Evolutionary conservation across 2,329 filamentous ascomycete species (phyloP), one percentile per base, ranked within the genome.

Genomic region (Colletotrichum truncatum): DNA sequence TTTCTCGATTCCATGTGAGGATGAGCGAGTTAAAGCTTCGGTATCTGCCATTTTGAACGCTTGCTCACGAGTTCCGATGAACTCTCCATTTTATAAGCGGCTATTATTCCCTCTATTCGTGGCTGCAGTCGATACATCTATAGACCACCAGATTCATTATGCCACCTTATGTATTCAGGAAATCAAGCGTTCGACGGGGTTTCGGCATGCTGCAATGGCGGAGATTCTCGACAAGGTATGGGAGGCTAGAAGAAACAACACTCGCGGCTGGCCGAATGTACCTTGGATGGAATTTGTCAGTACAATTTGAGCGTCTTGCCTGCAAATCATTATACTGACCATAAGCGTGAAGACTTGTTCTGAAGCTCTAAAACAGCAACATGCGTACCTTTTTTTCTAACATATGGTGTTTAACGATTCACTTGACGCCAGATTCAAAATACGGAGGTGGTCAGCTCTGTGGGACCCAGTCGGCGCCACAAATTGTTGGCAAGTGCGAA

Each of bases 221-320:
- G 69, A 73, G n/a, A 16, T 73, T 0, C 34, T 74, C 7, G 67
- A 69, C 1, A 70, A 66, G 3, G 73, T 74, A 2, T 73, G 72
- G 69, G 70, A 71, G 4, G 69, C 66, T 39, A 65, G 73, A 5
- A 56, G 41, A 8, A 55, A 46, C 1, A 70, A 71, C 12, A 51
- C 61, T 4, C 54, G 53, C 1, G 70, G 63, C 2, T 65, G 63
- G 69, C 59, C 32, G 1, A 71, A 74, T 6, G 43, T 74, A 10
- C 70, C 70, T 1, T 73, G 71, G 72, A 74, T 73, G 71, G 72
- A 73, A 51, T 74, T 73, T n/a, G 73, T 74, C 34, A 54, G 71
- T 64, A 26, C 14, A n/a, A 49, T 34, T 11, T 16, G 6, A 4
- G 10, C 4, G 25, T 10, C 9, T 23, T 30, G 5, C 23, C 6